A percentile compares a stretch with the other conserved stretches of the same genome.
These are phyloP conservation scores for Kodamaea suecica DNA, from an alignment of 1,139 yeast species.

Conservation along the genomic window DNA sequence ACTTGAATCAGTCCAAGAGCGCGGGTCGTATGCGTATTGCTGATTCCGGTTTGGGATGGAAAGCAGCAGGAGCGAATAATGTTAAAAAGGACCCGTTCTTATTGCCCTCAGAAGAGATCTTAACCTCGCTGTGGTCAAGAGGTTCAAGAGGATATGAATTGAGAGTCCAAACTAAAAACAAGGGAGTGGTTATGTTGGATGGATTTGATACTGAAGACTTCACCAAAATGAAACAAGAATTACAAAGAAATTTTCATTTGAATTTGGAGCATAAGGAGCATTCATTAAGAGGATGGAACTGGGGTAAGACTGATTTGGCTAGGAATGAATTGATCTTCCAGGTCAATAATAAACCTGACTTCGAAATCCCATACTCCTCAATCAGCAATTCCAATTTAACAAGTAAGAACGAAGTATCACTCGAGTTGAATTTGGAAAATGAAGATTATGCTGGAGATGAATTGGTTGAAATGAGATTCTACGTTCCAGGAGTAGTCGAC, in stretches of 20 bases:
- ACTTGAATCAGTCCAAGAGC: constrained; percentile 77
- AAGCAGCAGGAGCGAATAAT: constrained; percentile 46
- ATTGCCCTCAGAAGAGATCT: constrained; percentile 79
- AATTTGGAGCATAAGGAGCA: constrained; percentile 83
- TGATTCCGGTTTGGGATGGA: constrained; percentile 97
- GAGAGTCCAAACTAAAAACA: constrained; percentile 82
- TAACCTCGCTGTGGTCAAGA: constrained; percentile 84
- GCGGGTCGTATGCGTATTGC: constrained; percentile 93
- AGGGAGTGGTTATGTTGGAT: constrained; percentile 83
- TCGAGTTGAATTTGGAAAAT: constrained; percentile 70
- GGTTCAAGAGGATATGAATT: constrained; percentile 91
- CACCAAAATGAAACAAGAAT: constrained; percentile 73
- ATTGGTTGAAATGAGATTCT: constrained; percentile 88
- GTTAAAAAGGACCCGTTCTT: constrained; percentile 70
- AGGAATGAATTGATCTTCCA: constrained; percentile 86
- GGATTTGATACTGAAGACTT: constrained; percentile 88
- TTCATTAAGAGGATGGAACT: constrained; percentile 96
- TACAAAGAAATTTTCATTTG: constrained; percentile 72
- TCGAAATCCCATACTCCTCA: constrained; percentile 81
- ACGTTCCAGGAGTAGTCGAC: constrained; percentile 77
- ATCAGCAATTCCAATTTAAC: constrained; percentile 88
- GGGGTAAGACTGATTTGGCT: constrained; percentile 94
- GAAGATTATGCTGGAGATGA: constrained; percentile 86
- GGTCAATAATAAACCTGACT: constrained; percentile 83
- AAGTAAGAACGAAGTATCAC: constrained; percentile 89